Base-by-base conservation (phyloP, 371 early-diverging fungal species). In the Rhizopus sp. region DNA sequence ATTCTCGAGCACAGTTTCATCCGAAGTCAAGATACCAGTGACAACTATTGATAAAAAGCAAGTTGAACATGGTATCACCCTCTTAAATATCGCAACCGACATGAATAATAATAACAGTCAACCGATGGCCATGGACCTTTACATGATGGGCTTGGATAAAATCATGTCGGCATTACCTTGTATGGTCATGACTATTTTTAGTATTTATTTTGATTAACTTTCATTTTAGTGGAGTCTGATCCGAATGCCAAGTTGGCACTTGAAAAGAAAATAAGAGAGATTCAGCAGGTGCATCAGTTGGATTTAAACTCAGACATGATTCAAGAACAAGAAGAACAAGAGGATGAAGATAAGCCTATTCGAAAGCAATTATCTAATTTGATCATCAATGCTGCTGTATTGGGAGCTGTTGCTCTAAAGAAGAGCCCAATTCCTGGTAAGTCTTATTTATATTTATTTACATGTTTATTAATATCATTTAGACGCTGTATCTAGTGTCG, bases 361-460 rank as follows among this genome's bases (percentile, higher is more conserved):
- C 57, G 64, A 12, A 23, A 61, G n/a, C 68, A 59, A 15, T 55
- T 78, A 8, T 72, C 79, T 3, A 72, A 82, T 31, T 54, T 72
- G 13, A 73, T 84, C 7, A 71, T 81, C 50, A 66, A 76, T 15
- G 78, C 84, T 5, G 82, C 83, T 3, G 73, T 86, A n/a, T 50
- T 69, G 16, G 63, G 71, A 30, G 87, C 87, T 10, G 75, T 87
- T 17, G 80, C 83, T 12, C 62, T 87, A n/a, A 87, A 87, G 66
- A 80, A 83, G 50, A 84, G 85, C 6, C 87, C 86, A 15, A 82
- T 87, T 34, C 87, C 87, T 8, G 73, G 76, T 72, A 64, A 48
- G 45, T 38, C 7, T 23, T 23, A 13, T 23, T 6, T 6, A 31
- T 12, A 5, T 32, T n/a, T 41, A 34, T 40, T 7, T 32, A 17